Evolutionary conservation across 139 green algal genomes (phyloP).

Genomic region (Chlorella sp.): DNA sequence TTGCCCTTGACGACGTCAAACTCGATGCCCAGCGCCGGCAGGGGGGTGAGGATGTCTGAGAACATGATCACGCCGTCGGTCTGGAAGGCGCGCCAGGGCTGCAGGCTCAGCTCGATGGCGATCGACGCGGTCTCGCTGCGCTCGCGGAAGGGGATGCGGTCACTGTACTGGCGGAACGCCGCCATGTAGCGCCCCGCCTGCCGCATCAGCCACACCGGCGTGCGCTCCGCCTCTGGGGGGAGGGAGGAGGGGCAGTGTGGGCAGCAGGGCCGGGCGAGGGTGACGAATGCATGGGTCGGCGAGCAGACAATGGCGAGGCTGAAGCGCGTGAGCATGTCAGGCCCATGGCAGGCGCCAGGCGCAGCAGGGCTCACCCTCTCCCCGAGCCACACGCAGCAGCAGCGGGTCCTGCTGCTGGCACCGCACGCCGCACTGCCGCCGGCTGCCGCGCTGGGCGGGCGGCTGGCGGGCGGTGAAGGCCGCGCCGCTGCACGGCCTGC

Average conservation of each 20-base stretch:
- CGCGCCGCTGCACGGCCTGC: slow-evolving; percentile 1
- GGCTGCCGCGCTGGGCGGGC: background rate
- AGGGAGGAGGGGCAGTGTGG: background rate
- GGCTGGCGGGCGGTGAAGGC: background rate
- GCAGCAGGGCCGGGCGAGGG: background rate
- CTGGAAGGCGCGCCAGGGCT: slow-evolving; percentile 94
- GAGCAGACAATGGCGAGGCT: background rate
- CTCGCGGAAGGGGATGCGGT: slow-evolving; percentile 92
- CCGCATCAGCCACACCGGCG: slow-evolving; percentile 99
- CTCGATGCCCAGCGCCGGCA: slow-evolving; percentile 95
- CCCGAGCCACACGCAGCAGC: slow-evolving; percentile 84
- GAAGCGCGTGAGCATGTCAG: background rate
- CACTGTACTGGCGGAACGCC: slow-evolving; percentile 93
- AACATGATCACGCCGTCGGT: slow-evolving; percentile 99
- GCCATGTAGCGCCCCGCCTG: slow-evolving; percentile 99
- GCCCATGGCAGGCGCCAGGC: background rate
- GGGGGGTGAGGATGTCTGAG: slow-evolving; percentile 97
- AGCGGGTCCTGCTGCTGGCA: slow-evolving; percentile 66
- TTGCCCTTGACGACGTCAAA: slow-evolving; percentile 98
- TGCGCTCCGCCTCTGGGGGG: slow-evolving; percentile 92
- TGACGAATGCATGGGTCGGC: background rate
- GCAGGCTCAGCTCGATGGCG: slow-evolving; percentile 92
- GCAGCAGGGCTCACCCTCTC: slow-evolving; percentile 65
- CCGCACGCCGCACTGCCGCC: background rate
- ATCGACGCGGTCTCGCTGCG: slow-evolving; percentile 96